Evolutionary conservation across 805 yeast genomes (phyloP).

Genomic region (Candida alai): DNA sequence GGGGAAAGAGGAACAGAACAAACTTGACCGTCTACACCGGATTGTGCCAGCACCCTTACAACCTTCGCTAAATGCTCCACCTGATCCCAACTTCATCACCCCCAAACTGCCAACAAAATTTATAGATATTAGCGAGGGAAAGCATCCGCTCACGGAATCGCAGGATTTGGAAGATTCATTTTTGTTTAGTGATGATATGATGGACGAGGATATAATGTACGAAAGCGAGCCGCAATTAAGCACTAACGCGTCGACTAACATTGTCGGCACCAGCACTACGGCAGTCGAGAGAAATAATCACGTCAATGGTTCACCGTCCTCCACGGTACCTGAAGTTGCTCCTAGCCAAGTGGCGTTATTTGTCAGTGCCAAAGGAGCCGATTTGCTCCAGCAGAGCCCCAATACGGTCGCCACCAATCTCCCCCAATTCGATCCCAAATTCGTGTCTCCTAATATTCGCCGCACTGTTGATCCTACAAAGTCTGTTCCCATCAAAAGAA

Average conservation of each 20-base stretch:
- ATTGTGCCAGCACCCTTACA: conserved; percentile 2
- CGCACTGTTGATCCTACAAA: conserved; percentile 62
- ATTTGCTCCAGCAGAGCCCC: conserved; percentile 42
- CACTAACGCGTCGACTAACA: not conserved
- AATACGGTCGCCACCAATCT: conserved; percentile 40
- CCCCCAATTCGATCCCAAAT: conserved; percentile 51
- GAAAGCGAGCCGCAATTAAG: not conserved
- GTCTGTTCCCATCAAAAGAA: conserved; percentile 58
- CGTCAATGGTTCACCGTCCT: not conserved
- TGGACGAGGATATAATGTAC: conserved; percentile 16
- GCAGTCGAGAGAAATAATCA: not conserved
- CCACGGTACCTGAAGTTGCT: conserved; percentile 2
- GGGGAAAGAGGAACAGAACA: conserved; percentile 4
- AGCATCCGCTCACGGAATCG: conserved; percentile 1
- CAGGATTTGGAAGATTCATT: conserved; percentile 38
- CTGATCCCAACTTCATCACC: conserved; percentile 4
- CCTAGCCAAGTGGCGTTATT: conserved; percentile 37
- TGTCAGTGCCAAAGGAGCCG: conserved; percentile 65
- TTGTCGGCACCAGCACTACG: not conserved
- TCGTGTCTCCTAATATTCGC: conserved; percentile 47
- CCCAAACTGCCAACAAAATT: conserved; percentile 9
- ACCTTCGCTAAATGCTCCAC: not conserved
- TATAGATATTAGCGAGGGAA: not conserved
- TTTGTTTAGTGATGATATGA: conserved; percentile 37
- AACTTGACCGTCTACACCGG: too few relatives aligned